Evolutionary conservation across 177 flowering plant species (phyloP).

Genomic region (Vitis hybrid): DNA sequence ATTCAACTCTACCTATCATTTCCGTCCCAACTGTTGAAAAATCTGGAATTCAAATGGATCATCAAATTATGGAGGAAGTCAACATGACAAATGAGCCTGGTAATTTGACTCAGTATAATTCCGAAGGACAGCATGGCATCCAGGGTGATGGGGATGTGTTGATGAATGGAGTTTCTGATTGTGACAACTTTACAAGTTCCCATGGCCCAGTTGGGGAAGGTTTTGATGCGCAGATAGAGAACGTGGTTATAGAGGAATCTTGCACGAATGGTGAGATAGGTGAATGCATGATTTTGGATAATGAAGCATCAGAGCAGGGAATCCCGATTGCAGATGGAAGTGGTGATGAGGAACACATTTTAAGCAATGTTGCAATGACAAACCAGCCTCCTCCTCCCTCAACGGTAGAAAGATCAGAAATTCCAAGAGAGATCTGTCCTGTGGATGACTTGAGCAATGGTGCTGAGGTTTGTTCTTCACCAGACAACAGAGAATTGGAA

Average conservation of each 20-base stretch:
- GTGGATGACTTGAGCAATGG: background rate
- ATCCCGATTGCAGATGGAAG: background rate
- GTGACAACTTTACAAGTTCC: conserved; percentile 8
- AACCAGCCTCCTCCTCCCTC: conserved; percentile 4
- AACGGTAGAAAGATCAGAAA: conserved; percentile 2
- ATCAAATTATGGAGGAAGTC: conserved; percentile 10
- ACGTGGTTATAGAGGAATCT: conserved; percentile 3
- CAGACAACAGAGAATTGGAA: conserved; percentile 19
- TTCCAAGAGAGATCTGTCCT: conserved; percentile 3
- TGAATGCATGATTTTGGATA: background rate
- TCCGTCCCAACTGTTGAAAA: background rate
- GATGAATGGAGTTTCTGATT: conserved; percentile 10
- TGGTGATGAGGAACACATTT: conserved; percentile 3
- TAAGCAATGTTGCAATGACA: background rate
- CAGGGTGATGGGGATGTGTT: conserved; percentile 11
- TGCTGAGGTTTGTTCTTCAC: conserved; percentile 18
- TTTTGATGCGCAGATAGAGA: conserved; percentile 11
- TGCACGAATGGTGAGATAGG: conserved; percentile 9
- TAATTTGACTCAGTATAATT: conserved; percentile 5
- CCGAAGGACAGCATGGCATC: conserved; percentile 9
- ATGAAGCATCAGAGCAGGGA: conserved; percentile 11
- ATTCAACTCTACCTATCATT: conserved; percentile 7
- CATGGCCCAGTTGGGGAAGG: background rate
- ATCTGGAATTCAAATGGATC: conserved; percentile 13
- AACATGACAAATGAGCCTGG: background rate